Evolutionary conservation across 139 green algal species (phyloP), one percentile per base, ranked within the genome.

Genomic region (Chlorella sorokiniana): DNA sequence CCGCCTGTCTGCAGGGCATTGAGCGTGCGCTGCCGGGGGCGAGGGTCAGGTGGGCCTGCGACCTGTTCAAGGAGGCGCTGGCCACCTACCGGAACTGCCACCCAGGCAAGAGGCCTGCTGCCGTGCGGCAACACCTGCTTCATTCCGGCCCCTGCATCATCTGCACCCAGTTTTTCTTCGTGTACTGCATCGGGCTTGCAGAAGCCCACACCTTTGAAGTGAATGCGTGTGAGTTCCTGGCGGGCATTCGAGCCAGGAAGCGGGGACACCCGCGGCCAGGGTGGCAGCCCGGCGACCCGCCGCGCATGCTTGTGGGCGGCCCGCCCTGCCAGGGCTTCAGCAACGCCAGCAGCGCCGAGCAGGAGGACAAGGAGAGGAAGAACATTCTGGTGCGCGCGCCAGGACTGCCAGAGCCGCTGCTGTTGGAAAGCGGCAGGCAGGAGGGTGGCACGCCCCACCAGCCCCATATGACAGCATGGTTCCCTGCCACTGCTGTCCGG

Each of bases 321-420:
- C 71, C 71, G 71, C 71, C 48, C 71, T 78, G 71, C 71, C 71
- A 78, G 71, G 71, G 71, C 22, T 78, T 51, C 23, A 51, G 31
- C 33, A 78, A 67, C 33, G 71, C 71, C 10, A 78, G 65, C 71
- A 64, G 37, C 9, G 35, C 45, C 31, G 7, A 20, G 33, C 11
- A 33, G 33, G 35, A 78, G 71, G 33, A 78, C 4, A 78, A 78
- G 48, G 48, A n/a, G 5, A 45, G 71, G 31, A 78, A 78, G 71
- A 78, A 78, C 35, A 37, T 78, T 22, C 35, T 78, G 48, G 71
- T 67, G 71, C 25, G 68, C 0, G 20, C 27, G 62, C 62, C n/a
- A n/a, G n/a, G n/a, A 40, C 27, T 69, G n/a, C 61, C n/a, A 10
- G 3, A 2, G 61, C 29, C 35, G 61, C 29, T 33, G 61, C 61